A percentile compares a stretch with the other conserved stretches of the same genome.
Evolutionary conservation across 495 filamentous ascomycete genomes (phyloP).

Genomic region (Penicillium maclennaniae): DNA sequence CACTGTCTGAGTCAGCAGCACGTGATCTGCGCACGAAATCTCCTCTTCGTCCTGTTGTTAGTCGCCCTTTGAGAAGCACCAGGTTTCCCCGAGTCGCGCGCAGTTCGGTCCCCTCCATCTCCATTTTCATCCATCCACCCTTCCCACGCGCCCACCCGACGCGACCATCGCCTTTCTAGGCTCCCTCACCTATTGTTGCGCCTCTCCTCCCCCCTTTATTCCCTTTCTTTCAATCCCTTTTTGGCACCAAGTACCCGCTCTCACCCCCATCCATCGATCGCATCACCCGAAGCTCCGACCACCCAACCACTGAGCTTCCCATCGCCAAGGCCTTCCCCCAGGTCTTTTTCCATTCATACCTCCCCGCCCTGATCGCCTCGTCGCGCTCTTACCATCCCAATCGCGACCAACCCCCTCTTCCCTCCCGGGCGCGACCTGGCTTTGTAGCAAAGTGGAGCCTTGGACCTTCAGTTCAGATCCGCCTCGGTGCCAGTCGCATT

Average conservation of each 20-base stretch:
- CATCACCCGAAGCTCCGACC: conserved; percentile 28
- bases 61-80: conserved; percentile 38
- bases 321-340: conserved; percentile 35
- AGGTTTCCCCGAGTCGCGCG: conserved; percentile 46
- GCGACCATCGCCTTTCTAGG: conserved; percentile 25
- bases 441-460: conserved; percentile 22
- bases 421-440: conserved; percentile 21
- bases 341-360: conserved; percentile 27
- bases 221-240: conserved; percentile 28
- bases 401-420: conserved; percentile 6
- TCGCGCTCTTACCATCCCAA: conserved; percentile 8
- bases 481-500: conserved; percentile 21
- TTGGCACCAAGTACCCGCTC: conserved; percentile 21
- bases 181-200: conserved; percentile 18
- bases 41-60: conserved; percentile 37
- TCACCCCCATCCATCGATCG: conserved; percentile 21
- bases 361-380: conserved; percentile 15
- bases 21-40: conserved; percentile 32
- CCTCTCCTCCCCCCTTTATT: conserved; percentile 15
- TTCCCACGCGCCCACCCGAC: conserved; percentile 36
- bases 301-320: conserved; percentile 36
- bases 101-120: conserved; percentile 45
- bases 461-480: conserved; percentile 6
- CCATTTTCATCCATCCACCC: conserved; percentile 41
- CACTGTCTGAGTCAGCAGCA: conserved; percentile 24